Evolutionary conservation across 148 eudicot genomes (phyloP).

Genomic region (Oxyria digyna): DNA sequence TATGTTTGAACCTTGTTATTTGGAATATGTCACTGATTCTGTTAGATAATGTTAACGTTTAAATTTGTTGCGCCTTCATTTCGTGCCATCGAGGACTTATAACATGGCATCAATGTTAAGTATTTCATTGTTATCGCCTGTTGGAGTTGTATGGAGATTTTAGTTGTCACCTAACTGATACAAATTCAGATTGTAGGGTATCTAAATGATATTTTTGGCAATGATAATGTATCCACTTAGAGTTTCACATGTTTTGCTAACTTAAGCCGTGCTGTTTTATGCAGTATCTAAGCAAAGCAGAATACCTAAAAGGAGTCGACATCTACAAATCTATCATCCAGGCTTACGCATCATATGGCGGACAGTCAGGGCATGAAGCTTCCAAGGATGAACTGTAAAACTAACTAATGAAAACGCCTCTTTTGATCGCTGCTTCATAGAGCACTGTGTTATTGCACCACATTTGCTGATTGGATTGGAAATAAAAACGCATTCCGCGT

Average conservation of each 20-base stretch:
- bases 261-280: slow-evolving; percentile 9
- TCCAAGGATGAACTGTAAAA: slow-evolving; percentile 50
- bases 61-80: background rate
- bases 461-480: background rate
- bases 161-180: background rate
- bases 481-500: too few relatives aligned
- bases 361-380: slow-evolving; percentile 18
- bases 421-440: background rate
- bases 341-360: slow-evolving; percentile 48
- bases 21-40: background rate
- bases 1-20: background rate
- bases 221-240: background rate
- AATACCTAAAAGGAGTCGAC: slow-evolving; percentile 57
- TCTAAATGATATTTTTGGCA: background rate
- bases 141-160: background rate
- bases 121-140: background rate
- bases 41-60: background rate
- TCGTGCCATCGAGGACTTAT: too few relatives aligned
- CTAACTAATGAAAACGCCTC: background rate
- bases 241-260: background rate
- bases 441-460: background rate
- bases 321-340: slow-evolving; percentile 54
- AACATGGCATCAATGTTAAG: background rate
- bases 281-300: slow-evolving; percentile 62
- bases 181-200: background rate